Evolutionary conservation across 1,284 basidiomycete species (phyloP).

Genomic region (Microbotryum silenes-acaulis): DNA sequence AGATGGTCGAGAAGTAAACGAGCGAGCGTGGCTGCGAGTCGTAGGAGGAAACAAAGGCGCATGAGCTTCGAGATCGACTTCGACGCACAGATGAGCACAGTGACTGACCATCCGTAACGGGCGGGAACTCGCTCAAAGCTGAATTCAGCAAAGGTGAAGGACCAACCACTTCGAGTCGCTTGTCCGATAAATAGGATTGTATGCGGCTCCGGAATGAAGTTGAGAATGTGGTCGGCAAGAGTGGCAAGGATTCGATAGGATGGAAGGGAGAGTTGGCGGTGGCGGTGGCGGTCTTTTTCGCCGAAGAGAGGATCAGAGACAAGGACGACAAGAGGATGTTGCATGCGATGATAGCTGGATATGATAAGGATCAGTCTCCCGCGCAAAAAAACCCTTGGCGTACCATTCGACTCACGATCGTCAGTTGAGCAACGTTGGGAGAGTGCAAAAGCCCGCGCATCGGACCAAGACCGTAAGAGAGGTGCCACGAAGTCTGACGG

Average conservation of each 20-base stretch:
- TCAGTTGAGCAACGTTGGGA: too few relatives aligned
- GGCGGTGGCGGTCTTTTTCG: not conserved
- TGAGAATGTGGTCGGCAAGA: not conserved
- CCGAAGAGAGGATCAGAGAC: not conserved
- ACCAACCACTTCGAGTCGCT: not conserved
- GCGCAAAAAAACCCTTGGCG: not conserved
- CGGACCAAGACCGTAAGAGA: constrained; percentile 5
- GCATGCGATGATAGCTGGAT: not conserved
- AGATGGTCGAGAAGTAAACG: constrained; percentile 22
- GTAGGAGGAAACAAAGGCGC: not conserved
- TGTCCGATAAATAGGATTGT: not conserved
- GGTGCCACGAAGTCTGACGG: constrained; percentile 7
- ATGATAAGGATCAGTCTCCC: not conserved
- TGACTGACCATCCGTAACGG: constrained; percentile 7
- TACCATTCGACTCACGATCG: not conserved
- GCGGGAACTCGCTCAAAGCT: constrained; percentile 11
- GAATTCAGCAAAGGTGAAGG: constrained; percentile 13
- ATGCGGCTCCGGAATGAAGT: not conserved
- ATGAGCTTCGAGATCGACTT: not conserved
- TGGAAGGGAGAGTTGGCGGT: too few relatives aligned
- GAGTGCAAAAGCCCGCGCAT: too few relatives aligned
- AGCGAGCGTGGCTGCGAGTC: constrained; percentile 13
- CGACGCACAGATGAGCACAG: not conserved
- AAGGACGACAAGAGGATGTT: not conserved
- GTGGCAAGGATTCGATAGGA: too few relatives aligned